Evolutionary conservation across 2,329 filamentous ascomycete species (phyloP).

Genomic region (Neopestalotiopsis clavispora): DNA sequence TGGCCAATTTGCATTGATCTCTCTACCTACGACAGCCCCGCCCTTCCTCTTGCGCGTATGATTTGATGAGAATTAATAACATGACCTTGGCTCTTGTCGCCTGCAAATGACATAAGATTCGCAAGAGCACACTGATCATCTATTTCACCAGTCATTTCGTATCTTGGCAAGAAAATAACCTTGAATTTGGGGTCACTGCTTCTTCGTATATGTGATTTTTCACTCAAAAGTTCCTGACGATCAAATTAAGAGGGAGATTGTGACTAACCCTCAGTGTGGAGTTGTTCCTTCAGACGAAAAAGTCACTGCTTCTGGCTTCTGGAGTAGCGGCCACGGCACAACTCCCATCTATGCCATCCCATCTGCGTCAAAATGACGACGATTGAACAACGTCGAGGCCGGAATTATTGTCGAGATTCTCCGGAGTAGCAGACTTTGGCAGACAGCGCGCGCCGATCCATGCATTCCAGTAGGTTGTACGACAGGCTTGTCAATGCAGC

Average conservation of each 20-base stretch:
- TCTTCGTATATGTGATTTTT: not conserved
- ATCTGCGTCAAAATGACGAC: no score
- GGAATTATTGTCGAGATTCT: no score
- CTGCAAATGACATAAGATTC: not conserved
- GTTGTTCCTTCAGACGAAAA: not conserved
- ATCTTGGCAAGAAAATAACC: not conserved
- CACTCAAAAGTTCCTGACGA: not conserved
- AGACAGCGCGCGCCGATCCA: no score
- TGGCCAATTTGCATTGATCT: not conserved
- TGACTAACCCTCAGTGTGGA: not conserved
- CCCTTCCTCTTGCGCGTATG: not conserved
- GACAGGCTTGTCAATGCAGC: no score
- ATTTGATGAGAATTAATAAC: not conserved
- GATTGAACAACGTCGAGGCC: no score
- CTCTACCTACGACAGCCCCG: not conserved
- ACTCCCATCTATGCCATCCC: no score
- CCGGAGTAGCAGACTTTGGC: no score
- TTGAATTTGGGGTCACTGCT: not conserved
- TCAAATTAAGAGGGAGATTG: conserved; percentile 1
- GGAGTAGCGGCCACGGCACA: no score
- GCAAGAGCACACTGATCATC: not conserved
- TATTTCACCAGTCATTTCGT: not conserved
- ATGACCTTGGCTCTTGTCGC: not conserved
- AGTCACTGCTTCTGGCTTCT: no score
- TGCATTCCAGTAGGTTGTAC: no score